A percentile compares a stretch with the other conserved stretches of the same genome.
Conservation (phyloP, 1,139 yeast species). For the Yamadazyma songkhlaensis region DNA sequence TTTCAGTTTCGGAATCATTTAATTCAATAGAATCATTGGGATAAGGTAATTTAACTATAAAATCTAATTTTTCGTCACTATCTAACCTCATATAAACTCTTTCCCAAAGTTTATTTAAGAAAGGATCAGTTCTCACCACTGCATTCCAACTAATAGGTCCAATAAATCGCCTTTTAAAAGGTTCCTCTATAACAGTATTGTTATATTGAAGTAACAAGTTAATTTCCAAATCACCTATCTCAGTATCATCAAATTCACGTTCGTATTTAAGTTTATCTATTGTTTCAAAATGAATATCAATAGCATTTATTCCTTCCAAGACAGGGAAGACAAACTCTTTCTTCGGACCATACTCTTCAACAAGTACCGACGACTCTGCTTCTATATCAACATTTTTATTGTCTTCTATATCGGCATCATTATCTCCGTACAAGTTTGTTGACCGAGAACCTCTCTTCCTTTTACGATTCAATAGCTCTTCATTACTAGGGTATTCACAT, state of each 20-base stretch:
- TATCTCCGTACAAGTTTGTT: too few relatives aligned
- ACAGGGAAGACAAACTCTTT: too few relatives aligned
- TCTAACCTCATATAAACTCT: neutral
- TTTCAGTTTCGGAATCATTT: neutral
- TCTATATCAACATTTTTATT: too few relatives aligned
- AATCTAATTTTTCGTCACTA: constrained; percentile 1
- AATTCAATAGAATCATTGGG: neutral
- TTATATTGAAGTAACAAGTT: neutral
- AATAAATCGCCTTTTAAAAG: constrained; percentile 17
- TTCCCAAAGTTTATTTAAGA: constrained; percentile 15
- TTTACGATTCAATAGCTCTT: neutral
- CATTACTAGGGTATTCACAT: constrained; percentile 6
- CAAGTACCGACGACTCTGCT: too few relatives aligned
- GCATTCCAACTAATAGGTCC: constrained; percentile 39
- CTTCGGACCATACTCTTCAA: too few relatives aligned
- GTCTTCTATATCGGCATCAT: too few relatives aligned
- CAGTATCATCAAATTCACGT: neutral
- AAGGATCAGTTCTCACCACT: constrained; percentile 26
- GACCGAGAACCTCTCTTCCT: neutral
- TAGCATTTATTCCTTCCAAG: too few relatives aligned
- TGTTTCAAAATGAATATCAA: too few relatives aligned
- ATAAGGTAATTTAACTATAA: constrained; percentile 1
- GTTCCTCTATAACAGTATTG: neutral
- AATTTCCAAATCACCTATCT: neutral
- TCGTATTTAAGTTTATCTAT: too few relatives aligned